Percentiles rank a stretch among this genome's conserved stretches.
phyloP scores from a whole-genome alignment of 73 alveolate genomes.

The Paramecium biaurelia region DNA sequence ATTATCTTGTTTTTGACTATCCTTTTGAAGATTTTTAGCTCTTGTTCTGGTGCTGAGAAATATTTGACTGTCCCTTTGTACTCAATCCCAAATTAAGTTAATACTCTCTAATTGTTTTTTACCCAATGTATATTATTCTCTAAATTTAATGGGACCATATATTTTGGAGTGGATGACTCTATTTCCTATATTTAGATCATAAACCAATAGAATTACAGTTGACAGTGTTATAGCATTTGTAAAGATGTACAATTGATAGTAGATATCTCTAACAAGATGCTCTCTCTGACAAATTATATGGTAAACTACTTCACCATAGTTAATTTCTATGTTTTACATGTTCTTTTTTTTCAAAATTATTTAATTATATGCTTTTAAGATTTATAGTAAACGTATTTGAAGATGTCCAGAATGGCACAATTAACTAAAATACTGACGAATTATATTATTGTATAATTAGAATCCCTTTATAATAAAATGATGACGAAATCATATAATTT shows the following conservation, averaged over 20 bases:
- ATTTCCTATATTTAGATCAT: background rate
- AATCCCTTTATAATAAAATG: background rate
- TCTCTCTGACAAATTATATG: background rate
- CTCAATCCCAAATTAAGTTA: background rate
- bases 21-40: background rate
- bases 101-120: background rate
- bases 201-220: background rate
- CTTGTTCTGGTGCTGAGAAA: background rate
- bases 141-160: background rate
- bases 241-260: background rate
- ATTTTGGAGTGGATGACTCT: background rate
- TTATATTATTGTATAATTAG: background rate
- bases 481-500: background rate
- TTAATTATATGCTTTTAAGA: background rate
- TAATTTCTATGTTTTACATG: background rate
- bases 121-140: background rate
- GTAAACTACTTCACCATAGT: conserved; percentile 7
- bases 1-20: background rate
- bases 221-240: background rate
- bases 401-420: background rate
- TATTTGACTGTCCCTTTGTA: background rate
- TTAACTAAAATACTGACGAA: background rate
- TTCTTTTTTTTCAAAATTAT: background rate
- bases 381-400: background rate
- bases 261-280: background rate